Conservation (phyloP, 2,329 filamentous ascomycete genomes). For the Beauveria rudraprayagi region DNA sequence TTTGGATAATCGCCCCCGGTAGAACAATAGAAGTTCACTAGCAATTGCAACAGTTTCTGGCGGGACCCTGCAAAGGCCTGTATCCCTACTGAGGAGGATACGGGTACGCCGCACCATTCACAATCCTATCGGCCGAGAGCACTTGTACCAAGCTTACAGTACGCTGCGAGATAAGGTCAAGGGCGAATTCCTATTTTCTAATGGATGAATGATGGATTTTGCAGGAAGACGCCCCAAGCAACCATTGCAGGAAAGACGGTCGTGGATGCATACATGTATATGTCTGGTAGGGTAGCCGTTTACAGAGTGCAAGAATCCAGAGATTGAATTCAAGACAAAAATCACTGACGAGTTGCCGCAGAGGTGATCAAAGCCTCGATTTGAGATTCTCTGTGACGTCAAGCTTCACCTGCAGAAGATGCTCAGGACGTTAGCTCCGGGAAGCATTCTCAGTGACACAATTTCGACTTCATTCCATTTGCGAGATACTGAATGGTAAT, state of each 20-base stretch:
- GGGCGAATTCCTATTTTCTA: too few species aligned
- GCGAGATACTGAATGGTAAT: not conserved
- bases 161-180: too few species aligned
- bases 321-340: too few species aligned
- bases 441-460: not conserved
- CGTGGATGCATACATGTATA: not conserved
- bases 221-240: not conserved
- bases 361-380: not conserved
- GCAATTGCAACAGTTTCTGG: not conserved
- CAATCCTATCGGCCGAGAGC: not conserved
- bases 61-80: not conserved
- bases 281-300: not conserved
- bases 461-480: not conserved
- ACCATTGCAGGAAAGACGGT: not conserved
- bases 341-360: too few species aligned
- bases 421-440: not conserved
- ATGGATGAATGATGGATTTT: not conserved
- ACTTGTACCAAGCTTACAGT: too few species aligned
- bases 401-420: not conserved
- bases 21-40: not conserved
- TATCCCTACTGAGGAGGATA: not conserved
- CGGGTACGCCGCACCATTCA: not conserved
- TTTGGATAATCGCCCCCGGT: not conserved
- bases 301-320: too few species aligned
- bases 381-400: not conserved